These are phyloP conservation scores for Suhomyces panamericanus DNA, from an alignment of 1,139 yeast genomes.

Conservation along the genomic window DNA sequence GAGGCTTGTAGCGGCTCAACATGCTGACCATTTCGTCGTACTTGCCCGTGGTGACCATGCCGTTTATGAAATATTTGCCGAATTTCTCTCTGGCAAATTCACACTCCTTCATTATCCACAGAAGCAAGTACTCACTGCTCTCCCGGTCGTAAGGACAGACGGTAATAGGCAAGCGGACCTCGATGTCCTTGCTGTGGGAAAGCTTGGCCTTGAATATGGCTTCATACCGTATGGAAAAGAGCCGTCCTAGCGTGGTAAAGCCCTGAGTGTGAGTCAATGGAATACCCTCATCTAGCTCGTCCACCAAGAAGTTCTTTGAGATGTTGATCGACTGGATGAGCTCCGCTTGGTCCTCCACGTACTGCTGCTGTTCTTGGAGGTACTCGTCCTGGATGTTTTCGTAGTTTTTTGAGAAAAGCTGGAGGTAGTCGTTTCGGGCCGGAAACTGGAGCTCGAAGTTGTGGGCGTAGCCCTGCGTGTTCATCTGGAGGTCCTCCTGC, in stretches of 20 bases:
- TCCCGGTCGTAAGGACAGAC: slow-evolving; percentile 54
- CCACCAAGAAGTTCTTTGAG: slow-evolving; percentile 18
- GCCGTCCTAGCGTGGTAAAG: slow-evolving; percentile 51
- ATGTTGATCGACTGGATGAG: slow-evolving; percentile 19
- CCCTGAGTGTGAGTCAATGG: slow-evolving; percentile 49
- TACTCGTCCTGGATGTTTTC: slow-evolving; percentile 6
- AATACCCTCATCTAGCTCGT: slow-evolving; percentile 39
- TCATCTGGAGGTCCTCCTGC: slow-evolving; percentile 23
- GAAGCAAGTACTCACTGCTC: slow-evolving; percentile 45
- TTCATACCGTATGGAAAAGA: slow-evolving; percentile 56
- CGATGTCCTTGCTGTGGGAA: slow-evolving; percentile 50
- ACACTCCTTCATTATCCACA: slow-evolving; percentile 57
- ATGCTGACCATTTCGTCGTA: slow-evolving; percentile 26
- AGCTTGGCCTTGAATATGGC: slow-evolving; percentile 50
- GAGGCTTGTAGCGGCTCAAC: slow-evolving; percentile 24
- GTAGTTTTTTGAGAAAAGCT: slow-evolving; percentile 19
- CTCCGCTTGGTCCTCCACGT: slow-evolving; percentile 10
- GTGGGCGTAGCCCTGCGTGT: slow-evolving; percentile 33
- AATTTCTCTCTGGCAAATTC: slow-evolving; percentile 40
- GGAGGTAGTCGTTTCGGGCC: slow-evolving; percentile 37
- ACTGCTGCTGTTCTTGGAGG: slow-evolving; percentile 6
- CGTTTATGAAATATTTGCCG: slow-evolving; percentile 34
- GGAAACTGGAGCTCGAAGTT: slow-evolving; percentile 37
- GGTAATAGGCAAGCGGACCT: slow-evolving; percentile 51
- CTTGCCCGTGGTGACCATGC: slow-evolving; percentile 22